Base-by-base conservation (phyloP, 2,329 filamentous ascomycete species). In the Penicillium sp. region DNA sequence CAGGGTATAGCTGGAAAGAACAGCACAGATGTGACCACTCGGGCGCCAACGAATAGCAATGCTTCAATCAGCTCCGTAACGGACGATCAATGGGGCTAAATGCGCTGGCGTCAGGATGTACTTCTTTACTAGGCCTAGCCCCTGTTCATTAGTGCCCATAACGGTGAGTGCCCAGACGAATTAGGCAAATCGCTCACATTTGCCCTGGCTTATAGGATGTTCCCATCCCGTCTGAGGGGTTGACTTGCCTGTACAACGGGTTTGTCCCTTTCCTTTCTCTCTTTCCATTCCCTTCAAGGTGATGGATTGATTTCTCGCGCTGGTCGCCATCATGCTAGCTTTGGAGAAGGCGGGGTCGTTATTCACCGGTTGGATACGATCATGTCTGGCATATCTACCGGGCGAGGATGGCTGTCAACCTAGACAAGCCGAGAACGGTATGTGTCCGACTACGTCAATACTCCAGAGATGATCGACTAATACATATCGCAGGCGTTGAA, bases 361-460 rank as follows among this genome's bases (percentile, higher is more conserved):
- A 58, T 69, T 75, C 63, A 70, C 65, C 62, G 69, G 67, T 62
- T 77, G 74, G 74, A 63, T 75, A 58, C 63, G 66, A 44, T 74
- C 71, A 61, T 77, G 72, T 65, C 70, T 71, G 59, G 67, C 65
- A 58, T 76, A 72, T 64, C 57, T 70, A 48, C 60, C 65, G 55
- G 58, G 28, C 1, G 30, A 59, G 51, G 65, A 63, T 43, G 65
- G 69, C 55, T 57, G 64, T 51, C 66, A 68, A 56, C 59, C 58
- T 35, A 37, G 26, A 26, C 19, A 16, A 42, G 41, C 17, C 12
- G 40, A 49, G 17, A 30, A 42, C 19, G 61, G 61, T 64, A 57
- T 38, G 45, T 28, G 16, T 41, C 9, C 5, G 19, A 31, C 14
- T n/a, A n/a, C 5, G 2, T 33, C 11, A 35, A 38, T 31, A 63